These are phyloP conservation scores for Blakeslea trispora DNA, from an alignment of 371 early-diverging fungal genomes.

Conservation along the genomic window DNA sequence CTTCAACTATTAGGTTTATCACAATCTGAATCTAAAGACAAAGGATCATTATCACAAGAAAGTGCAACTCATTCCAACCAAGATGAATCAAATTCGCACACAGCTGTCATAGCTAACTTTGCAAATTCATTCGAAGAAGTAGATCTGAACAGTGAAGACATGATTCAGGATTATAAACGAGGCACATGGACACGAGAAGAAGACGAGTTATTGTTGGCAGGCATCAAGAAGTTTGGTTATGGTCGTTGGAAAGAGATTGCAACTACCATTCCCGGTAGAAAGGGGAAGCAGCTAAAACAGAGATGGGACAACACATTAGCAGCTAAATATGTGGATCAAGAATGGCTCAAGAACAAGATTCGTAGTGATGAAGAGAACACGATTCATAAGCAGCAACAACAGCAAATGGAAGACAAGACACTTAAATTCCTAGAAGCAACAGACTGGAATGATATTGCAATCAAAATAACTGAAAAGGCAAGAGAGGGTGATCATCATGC, in stretches of 20 bases:
- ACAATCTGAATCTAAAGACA: background rate
- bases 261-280: slow-evolving; percentile 39
- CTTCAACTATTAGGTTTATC: slow-evolving; percentile 18
- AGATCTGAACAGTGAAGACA: too few relatives aligned
- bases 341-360: slow-evolving; percentile 41
- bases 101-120: too few relatives aligned
- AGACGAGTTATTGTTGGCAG: slow-evolving; percentile 42
- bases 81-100: too few relatives aligned
- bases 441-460: slow-evolving; percentile 38
- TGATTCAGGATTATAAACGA: too few relatives aligned
- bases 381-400: background rate
- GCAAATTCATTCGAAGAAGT: too few relatives aligned
- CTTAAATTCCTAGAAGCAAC: slow-evolving; percentile 10
- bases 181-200: slow-evolving; percentile 50
- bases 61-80: background rate
- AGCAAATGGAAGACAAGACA: background rate
- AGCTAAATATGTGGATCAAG: slow-evolving; percentile 48
- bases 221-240: slow-evolving; percentile 46
- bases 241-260: slow-evolving; percentile 53
- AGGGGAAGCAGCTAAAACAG: slow-evolving; percentile 49
- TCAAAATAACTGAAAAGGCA: slow-evolving; percentile 45
- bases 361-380: too few relatives aligned
- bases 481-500: slow-evolving; percentile 44
- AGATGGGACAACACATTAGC: slow-evolving; percentile 49
- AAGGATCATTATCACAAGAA: slow-evolving; percentile 3